A percentile compares a stretch with the other conserved stretches of the same genome.
Conservation (phyloP, 169 alveolate genomes). For the Plasmodium berghei region DNA sequence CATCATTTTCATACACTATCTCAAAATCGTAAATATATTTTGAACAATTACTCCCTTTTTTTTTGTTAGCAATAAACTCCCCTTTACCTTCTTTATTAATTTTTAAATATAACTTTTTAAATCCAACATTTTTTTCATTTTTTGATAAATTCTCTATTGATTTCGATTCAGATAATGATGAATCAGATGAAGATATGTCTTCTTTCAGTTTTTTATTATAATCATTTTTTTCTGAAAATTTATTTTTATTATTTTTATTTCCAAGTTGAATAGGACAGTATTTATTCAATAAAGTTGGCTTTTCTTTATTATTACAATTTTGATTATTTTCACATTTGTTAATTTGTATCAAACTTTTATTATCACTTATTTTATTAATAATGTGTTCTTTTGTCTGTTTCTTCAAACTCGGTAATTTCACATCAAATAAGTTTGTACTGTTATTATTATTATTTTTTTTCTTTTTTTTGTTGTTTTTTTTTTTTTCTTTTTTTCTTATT, state of each 20-base stretch:
- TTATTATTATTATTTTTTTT: too few species aligned
- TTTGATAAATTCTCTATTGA: not conserved
- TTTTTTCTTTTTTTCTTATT: too few species aligned
- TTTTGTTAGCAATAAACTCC: not conserved
- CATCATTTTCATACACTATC: constrained; percentile 10
- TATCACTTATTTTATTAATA: too few species aligned
- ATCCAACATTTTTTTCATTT: not conserved
- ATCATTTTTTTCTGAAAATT: not conserved
- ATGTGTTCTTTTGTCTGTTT: too few species aligned
- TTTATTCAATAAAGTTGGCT: too few species aligned
- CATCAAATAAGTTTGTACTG: too few species aligned
- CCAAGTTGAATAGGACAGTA: too few species aligned
- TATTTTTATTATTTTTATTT: constrained; percentile 26
- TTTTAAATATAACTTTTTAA: constrained; percentile 28
- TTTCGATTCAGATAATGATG: not conserved
- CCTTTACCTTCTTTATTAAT: constrained; percentile 62
- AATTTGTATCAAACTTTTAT: too few species aligned
- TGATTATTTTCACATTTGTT: too few species aligned
- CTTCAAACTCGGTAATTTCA: too few species aligned
- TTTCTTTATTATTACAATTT: too few species aligned
- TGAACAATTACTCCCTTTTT: constrained; percentile 11
- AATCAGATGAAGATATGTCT: not conserved
- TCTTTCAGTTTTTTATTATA: not conserved
- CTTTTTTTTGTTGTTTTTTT: too few species aligned
- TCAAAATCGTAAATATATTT: constrained; percentile 18